Evolutionary conservation across 257 asterid species (phyloP), one percentile per base, ranked within the genome.

Genomic region (Solanum bukasovii): DNA sequence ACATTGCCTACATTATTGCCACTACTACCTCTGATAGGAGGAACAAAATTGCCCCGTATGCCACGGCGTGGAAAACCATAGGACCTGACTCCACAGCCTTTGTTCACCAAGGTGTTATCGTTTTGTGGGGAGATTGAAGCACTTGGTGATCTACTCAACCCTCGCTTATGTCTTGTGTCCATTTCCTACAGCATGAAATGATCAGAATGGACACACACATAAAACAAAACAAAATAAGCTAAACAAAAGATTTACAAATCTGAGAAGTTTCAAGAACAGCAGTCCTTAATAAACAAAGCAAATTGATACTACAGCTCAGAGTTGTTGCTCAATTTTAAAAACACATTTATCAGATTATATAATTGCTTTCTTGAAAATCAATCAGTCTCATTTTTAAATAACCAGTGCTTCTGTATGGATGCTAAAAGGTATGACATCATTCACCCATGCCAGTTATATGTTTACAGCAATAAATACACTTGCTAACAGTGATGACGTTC

Each of bases 61-160:
- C 99, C 99, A 88, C 99, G 98, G 31, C 99, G 96, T 83, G 96
- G 90, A 88, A 88, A 88, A 56, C 95, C 96, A 88, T 94, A 97
- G 82, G 96, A 93, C 91, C 93, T 93, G 88, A 90, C 93, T 65
- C 96, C 98, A 88, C 91, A 93, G 81, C 95, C 93, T 93, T 93
- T 96, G 88, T 90, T 88, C 72, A 85, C 67, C 88, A 93, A 92
- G 52, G 88, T 89, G 72, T 44, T 89, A 90, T 96, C 98, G 88
- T 91, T 91, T 88, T 93, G 99, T 78, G 98, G 98, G 87, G 99
- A 95, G 84, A 91, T 90, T 49, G 98, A 89, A 83, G 95, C 93
- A 92, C 92, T 92, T 71, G 98, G 99, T 74, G 99, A 95, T 86
- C 96, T 94, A 92, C 87, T 65, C 83, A 93, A 89, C 46, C 98